These are phyloP conservation scores for Phytophthora europaea DNA, from an alignment of 352 stramenopile species.

Conservation along the genomic window DNA sequence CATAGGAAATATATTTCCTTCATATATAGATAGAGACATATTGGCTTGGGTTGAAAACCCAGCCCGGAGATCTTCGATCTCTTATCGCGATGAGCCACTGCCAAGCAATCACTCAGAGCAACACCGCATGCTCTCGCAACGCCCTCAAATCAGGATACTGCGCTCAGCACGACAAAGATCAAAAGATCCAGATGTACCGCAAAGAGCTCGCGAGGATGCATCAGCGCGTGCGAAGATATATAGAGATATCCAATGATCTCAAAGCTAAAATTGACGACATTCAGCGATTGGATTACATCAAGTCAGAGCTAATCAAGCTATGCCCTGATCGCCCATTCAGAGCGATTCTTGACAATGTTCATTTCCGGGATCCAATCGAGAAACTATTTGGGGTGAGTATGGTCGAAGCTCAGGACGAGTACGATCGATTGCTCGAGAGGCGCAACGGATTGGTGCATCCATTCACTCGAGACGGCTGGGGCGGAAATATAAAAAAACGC, in stretches of 20 bases:
- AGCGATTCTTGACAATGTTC: not conserved
- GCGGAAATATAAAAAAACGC: too few relatives aligned
- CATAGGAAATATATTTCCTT: too few relatives aligned
- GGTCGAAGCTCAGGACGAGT: not conserved
- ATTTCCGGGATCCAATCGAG: not conserved
- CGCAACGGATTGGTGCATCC: not conserved
- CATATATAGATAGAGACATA: too few relatives aligned
- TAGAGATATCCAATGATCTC: not conserved
- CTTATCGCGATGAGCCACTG: not conserved
- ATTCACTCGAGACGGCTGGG: not conserved
- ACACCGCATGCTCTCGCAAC: not conserved
- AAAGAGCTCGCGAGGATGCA: not conserved
- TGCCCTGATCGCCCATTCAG: not conserved
- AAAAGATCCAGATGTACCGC: not conserved
- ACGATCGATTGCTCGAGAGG: not conserved
- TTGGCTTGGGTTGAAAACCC: too few relatives aligned
- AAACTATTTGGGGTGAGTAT: not conserved
- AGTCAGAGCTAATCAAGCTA: not conserved
- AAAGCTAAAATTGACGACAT: not conserved
- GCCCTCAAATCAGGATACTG: not conserved
- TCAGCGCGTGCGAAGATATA: not conserved
- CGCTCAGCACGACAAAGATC: not conserved
- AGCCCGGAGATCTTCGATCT: not conserved
- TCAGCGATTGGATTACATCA: not conserved
- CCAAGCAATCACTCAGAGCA: not conserved